Percentiles rank a stretch among this genome's conserved stretches.
Evolutionary conservation across 108 stramenopile species (phyloP).

Genomic region (Skeletonema costatum): DNA sequence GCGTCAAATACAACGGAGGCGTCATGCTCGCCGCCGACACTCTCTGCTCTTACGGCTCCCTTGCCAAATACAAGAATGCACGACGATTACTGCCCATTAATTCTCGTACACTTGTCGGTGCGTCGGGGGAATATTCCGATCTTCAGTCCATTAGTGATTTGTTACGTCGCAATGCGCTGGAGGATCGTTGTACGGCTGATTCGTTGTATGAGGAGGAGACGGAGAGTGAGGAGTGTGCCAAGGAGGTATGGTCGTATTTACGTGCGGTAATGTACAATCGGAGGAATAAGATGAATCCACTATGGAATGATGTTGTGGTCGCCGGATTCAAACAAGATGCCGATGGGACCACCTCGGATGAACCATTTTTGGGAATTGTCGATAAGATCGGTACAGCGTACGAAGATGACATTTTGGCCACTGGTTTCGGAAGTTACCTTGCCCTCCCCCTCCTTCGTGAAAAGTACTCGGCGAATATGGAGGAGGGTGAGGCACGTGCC

Average conservation of each 20-base stretch:
- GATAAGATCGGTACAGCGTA: conserved; percentile 98
- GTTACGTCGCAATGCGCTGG: conserved; percentile 78
- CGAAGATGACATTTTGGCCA: conserved; percentile 94
- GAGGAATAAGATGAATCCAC: conserved; percentile 96
- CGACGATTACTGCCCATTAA: conserved; percentile 75
- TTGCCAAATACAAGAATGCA: conserved; percentile 96
- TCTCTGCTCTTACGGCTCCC: conserved; percentile 89
- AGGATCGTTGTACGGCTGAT: conserved; percentile 63
- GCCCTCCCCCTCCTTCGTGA: conserved; percentile 95
- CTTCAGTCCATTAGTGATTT: conserved; percentile 86
- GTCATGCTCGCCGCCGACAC: conserved; percentile 99
- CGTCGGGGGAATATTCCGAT: conserved; percentile 95
- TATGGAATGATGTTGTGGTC: conserved; percentile 96
- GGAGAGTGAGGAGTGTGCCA: conserved; percentile 57
- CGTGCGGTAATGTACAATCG: conserved; percentile 96
- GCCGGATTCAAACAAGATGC: conserved; percentile 73
- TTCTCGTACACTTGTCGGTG: conserved; percentile 86
- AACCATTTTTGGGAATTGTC: conserved; percentile 91
- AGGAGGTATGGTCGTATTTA: conserved; percentile 84
- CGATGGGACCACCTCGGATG: conserved; percentile 31
- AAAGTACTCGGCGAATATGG: conserved; percentile 86
- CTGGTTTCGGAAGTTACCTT: conserved; percentile 96
- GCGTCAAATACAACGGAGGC: conserved; percentile 91
- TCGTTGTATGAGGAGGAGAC: conserved; percentile 66
- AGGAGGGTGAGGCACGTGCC: conserved; percentile 94